Evolutionary conservation across 352 stramenopile species (phyloP).

Genomic region (Pythium sukuiense): DNA sequence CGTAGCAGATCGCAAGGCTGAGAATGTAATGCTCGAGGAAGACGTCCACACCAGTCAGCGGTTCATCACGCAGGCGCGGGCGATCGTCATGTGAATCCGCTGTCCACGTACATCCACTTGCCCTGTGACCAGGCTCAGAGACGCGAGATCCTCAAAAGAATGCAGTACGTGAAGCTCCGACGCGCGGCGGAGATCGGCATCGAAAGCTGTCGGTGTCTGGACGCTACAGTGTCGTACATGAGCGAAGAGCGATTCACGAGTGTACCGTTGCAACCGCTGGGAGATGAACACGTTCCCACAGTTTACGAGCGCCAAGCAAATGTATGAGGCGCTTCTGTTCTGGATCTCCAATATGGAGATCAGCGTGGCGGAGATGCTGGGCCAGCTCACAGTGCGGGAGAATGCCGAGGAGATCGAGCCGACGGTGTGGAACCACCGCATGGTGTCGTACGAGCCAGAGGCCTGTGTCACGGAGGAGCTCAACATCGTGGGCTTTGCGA

Average conservation of each 20-base stretch:
- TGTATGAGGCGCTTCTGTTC: slow-evolving; percentile 49
- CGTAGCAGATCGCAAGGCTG: not conserved
- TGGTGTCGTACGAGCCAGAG: slow-evolving; percentile 35
- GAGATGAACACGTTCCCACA: slow-evolving; percentile 41
- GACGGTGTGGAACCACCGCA: slow-evolving; percentile 44
- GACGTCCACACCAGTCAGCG: not conserved
- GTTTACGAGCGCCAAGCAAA: slow-evolving; percentile 37
- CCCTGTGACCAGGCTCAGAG: not conserved
- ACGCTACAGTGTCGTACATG: not conserved
- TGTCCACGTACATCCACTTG: slow-evolving; percentile 4
- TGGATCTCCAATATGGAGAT: slow-evolving; percentile 61
- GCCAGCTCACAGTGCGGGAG: slow-evolving; percentile 48
- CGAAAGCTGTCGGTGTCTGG: not conserved
- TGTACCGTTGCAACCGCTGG: slow-evolving; percentile 20
- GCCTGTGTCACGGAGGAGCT: slow-evolving; percentile 25
- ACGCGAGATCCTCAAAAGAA: not conserved
- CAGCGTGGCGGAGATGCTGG: slow-evolving; percentile 49
- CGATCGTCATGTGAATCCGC: not conserved
- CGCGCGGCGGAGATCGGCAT: not conserved
- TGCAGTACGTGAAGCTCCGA: not conserved
- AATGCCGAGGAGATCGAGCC: slow-evolving; percentile 40
- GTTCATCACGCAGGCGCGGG: not conserved
- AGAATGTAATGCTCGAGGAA: not conserved
- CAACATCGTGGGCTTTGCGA: slow-evolving; percentile 28
- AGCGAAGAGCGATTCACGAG: slow-evolving; percentile 1